Percentiles rank a stretch among this genome's conserved stretches.
These are phyloP conservation scores for Pyrenopolyporus hunteri DNA, from an alignment of 495 filamentous ascomycete species.

Conservation along the genomic window DNA sequence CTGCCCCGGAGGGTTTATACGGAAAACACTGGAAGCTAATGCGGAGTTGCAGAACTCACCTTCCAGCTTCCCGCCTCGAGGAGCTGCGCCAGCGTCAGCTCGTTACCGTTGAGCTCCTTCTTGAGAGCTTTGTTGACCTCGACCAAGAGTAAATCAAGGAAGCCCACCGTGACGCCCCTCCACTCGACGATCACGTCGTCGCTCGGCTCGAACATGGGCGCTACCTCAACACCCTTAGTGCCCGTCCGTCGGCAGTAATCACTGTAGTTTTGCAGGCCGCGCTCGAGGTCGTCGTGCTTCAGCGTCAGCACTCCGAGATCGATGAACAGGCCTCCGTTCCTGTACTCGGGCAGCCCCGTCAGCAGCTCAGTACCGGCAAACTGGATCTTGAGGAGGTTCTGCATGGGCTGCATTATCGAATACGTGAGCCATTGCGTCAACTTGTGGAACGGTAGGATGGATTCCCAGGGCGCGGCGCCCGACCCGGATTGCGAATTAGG, in stretches of 20 bases:
- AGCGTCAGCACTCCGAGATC: constrained; percentile 81
- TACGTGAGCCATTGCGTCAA: constrained; percentile 90
- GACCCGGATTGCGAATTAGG: constrained; percentile 46
- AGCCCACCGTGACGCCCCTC: constrained; percentile 81
- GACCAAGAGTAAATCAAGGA: constrained; percentile 75
- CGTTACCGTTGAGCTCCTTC: constrained; percentile 57
- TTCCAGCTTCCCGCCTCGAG: constrained; percentile 95
- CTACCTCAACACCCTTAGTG: constrained; percentile 69
- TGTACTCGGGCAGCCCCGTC: constrained; percentile 85
- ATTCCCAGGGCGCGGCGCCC: constrained; percentile 78
- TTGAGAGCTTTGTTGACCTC: constrained; percentile 70
- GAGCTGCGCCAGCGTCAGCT: constrained; percentile 76
- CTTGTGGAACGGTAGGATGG: constrained; percentile 93
- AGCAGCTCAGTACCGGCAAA: constrained; percentile 79
- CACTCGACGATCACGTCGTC: constrained; percentile 90
- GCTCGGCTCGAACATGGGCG: constrained; percentile 78
- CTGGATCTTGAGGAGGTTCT: constrained; percentile 73
- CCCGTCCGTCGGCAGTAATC: constrained; percentile 76
- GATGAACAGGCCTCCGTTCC: constrained; percentile 85
- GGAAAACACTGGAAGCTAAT: too few species aligned
- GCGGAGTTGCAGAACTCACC: too few species aligned
- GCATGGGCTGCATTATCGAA: constrained; percentile 87
- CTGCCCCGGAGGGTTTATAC: too few species aligned
- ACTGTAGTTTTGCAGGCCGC: constrained; percentile 72
- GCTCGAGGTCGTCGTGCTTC: constrained; percentile 67